Base-by-base conservation (phyloP, 2,329 filamentous ascomycete species). In the Hypomyces rosellus region DNA sequence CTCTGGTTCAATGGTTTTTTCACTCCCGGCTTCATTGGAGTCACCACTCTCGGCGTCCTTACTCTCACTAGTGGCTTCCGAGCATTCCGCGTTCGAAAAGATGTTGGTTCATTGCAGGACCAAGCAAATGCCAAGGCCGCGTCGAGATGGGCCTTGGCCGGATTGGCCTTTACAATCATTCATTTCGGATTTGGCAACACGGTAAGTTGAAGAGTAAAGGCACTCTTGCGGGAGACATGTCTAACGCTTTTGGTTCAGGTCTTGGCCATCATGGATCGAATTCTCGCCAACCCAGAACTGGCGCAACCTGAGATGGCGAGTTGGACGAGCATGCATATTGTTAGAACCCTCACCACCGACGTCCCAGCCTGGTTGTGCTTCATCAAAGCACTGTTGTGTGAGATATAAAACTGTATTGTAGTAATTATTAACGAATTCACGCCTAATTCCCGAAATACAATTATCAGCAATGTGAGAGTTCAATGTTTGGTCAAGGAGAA, bases 1-100 rank as follows among this genome's bases (percentile, higher is more conserved):
- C 13, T 46, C 12, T 55, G 54, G 54, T 55, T 54, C 49, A 48
- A 38, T 18, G 54, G 38, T 34, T 55, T 55, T 18, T 55, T 55
- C 41, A 54, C 47, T 44, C 54, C 54, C 3, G 54, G 54, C 3
- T 53, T 55, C 33, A 52, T 55, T 37, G 47, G 40, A 3, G 51
- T 55, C 33, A 53, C 54, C 1, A 48, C 52, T 15, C 46, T 54
- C 37, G 53, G 52, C 1, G 46, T 52, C 2, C 16, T 54, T 8
- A 55, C 54, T 1, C 37, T 51, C 12, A 46, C 50, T 4, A 38
- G 45, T 6, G 50, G 50, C 5, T 47, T 51, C n/a, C 45, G 50
- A 15, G 34, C 50, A 8, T 41, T 46, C 25, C 50, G 36, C 33
- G 25, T 22, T 41, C 44, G 34, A 15, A 25, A 43, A 43, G 15